phyloP scores from a whole-genome alignment of 805 yeast species.

The Saccharomycopsis sp. region DNA sequence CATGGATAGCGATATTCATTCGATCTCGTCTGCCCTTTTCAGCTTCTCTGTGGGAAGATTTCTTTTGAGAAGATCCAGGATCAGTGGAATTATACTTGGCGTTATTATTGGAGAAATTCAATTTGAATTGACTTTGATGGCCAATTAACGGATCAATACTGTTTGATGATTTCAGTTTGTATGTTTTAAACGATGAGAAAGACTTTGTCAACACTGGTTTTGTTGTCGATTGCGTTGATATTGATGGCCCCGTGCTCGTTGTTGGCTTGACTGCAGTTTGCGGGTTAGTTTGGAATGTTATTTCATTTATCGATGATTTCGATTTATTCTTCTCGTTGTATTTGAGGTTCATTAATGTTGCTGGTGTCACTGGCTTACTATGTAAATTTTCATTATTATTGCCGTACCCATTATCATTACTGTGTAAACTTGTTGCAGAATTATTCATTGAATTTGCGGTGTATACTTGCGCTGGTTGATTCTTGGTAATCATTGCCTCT shows the following conservation, averaged over 20 bases:
- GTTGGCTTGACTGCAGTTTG: neutral
- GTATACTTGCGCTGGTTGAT: neutral
- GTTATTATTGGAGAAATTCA: slow-evolving; percentile 8
- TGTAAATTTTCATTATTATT: neutral
- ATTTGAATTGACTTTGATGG: slow-evolving; percentile 21
- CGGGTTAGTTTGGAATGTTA: neutral
- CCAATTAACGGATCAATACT: slow-evolving; percentile 18
- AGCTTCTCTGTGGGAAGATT: slow-evolving; percentile 70
- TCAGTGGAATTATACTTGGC: neutral
- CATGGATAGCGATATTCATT: slow-evolving; percentile 80
- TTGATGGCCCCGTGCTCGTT: slow-evolving; percentile 3
- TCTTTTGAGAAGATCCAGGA: slow-evolving; percentile 23
- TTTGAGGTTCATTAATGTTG: slow-evolving; percentile 20
- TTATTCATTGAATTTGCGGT: slow-evolving; percentile 2
- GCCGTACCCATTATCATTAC: neutral
- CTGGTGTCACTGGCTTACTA: slow-evolving; percentile 20
- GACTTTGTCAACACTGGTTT: slow-evolving; percentile 25
- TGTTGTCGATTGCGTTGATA: slow-evolving; percentile 21
- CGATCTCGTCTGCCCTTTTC: slow-evolving; percentile 95
- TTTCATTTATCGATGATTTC: neutral
- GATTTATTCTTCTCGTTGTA: neutral
- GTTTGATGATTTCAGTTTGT: slow-evolving; percentile 13
- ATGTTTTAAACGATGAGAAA: slow-evolving; percentile 20
- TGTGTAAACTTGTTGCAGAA: slow-evolving; percentile 7
- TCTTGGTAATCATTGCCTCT: neutral